phyloP scores from a whole-genome alignment of 805 yeast species.

The Zygosaccharomyces kombuchaensis region DNA sequence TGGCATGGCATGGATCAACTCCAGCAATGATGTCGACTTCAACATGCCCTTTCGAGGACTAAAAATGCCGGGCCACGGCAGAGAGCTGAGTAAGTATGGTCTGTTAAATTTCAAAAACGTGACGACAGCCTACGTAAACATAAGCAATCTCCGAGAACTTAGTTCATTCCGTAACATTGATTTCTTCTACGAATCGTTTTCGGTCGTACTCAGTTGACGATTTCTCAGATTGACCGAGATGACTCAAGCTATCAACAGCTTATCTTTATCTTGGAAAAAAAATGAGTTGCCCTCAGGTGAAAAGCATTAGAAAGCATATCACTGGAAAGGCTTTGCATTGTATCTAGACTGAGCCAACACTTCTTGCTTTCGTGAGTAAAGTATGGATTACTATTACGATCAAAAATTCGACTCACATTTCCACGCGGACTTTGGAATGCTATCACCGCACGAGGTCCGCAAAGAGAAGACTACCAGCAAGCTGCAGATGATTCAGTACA shows the following conservation, averaged over 20 bases:
- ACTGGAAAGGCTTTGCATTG: not conserved
- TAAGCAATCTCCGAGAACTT: slow-evolving; percentile 34
- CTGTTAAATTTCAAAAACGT: slow-evolving; percentile 57
- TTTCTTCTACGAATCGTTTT: too few species aligned
- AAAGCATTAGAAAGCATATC: not conserved
- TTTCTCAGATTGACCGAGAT: too few species aligned
- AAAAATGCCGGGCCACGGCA: slow-evolving; percentile 61
- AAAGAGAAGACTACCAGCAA: not conserved
- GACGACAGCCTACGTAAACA: slow-evolving; percentile 67
- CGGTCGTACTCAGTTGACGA: too few species aligned
- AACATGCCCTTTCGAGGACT: slow-evolving; percentile 68
- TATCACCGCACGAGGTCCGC: slow-evolving; percentile 9
- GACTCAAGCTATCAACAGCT: not conserved
- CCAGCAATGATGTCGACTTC: slow-evolving; percentile 52
- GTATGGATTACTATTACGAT: slow-evolving; percentile 10
- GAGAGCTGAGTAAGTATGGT: slow-evolving; percentile 66
- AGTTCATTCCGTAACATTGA: not conserved
- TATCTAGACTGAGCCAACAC: not conserved
- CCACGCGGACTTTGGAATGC: slow-evolving; percentile 9
- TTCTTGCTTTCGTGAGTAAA: not conserved
- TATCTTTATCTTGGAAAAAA: too few species aligned
- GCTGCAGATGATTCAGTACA: not conserved
- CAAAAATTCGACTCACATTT: slow-evolving; percentile 14
- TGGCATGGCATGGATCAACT: slow-evolving; percentile 56
- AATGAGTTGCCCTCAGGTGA: too few species aligned